Conservation (phyloP, 495 filamentous ascomycete species). For the Penicillium tannophilum region DNA sequence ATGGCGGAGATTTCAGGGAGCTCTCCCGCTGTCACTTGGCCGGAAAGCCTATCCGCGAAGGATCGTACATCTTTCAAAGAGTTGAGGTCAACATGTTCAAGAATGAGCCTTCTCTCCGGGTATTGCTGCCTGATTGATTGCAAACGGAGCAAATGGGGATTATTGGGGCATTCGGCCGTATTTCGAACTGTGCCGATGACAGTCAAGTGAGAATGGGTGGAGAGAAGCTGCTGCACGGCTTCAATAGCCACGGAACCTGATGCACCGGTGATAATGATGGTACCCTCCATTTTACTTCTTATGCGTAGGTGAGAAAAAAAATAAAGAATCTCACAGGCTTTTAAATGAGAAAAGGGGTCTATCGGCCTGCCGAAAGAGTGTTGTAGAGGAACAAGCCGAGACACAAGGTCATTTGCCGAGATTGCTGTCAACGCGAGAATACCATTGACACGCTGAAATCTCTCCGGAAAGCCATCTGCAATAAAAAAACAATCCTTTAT, state of each 20-base stretch:
- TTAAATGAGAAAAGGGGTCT: background rate
- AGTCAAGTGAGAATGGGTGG: constrained; percentile 31
- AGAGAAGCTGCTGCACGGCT: constrained; percentile 35
- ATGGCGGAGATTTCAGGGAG: constrained; percentile 47
- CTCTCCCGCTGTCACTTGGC: constrained; percentile 32
- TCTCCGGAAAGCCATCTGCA: no score
- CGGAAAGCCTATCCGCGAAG: constrained; percentile 27
- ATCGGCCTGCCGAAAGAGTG: background rate
- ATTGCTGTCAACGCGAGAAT: no score
- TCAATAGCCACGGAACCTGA: constrained; percentile 43
- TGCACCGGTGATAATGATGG: constrained; percentile 50
- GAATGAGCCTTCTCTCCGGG: constrained; percentile 16
- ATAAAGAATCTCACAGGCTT: background rate
- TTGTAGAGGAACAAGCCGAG: no score
- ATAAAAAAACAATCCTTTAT: no score
- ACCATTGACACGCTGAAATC: no score
- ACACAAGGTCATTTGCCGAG: no score
- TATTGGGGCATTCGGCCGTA: constrained; percentile 12
- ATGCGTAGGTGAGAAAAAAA: background rate
- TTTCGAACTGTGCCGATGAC: constrained; percentile 47
- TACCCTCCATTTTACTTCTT: constrained; percentile 20
- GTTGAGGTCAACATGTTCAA: constrained; percentile 40
- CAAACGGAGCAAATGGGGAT: constrained; percentile 5
- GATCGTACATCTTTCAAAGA: constrained; percentile 40
- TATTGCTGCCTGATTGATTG: background rate